These are phyloP conservation scores for Tulasnella sp. DNA, from an alignment of 768 basidiomycete genomes.

Conservation along the genomic window DNA sequence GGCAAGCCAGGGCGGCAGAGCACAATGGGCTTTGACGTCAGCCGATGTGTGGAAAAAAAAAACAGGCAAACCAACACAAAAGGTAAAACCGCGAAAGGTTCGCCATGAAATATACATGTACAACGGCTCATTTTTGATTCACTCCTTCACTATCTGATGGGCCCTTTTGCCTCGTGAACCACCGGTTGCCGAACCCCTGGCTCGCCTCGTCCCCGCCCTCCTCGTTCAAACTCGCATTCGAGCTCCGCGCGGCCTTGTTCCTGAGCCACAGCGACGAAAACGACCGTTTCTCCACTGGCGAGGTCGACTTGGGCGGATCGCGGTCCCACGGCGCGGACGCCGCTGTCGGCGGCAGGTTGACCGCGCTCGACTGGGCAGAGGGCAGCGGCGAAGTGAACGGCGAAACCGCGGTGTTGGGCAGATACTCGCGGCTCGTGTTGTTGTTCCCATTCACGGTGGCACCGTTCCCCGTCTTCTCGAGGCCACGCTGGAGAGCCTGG, in stretches of 20 bases:
- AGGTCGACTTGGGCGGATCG: not conserved
- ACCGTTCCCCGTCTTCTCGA: conserved; percentile 27
- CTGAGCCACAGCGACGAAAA: conserved; percentile 6
- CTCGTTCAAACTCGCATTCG: conserved; percentile 20
- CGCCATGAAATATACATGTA: too few species aligned
- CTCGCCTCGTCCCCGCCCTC: conserved; percentile 27
- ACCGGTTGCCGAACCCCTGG: too few species aligned
- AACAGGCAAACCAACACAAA: too few species aligned
- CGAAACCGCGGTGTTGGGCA: not conserved
- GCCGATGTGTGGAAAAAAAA: too few species aligned
- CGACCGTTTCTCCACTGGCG: conserved; percentile 7
- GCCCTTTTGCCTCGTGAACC: too few species aligned
- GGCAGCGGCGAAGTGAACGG: not conserved
- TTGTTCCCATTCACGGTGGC: not conserved
- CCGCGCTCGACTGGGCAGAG: conserved; percentile 4
- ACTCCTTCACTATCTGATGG: too few species aligned
- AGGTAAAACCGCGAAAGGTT: too few species aligned
- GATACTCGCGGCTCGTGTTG: not conserved
- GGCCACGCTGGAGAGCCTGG: conserved; percentile 65
- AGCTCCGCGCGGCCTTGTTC: not conserved
- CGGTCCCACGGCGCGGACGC: conserved; percentile 10
- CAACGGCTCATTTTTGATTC: too few species aligned
- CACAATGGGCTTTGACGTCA: too few species aligned
- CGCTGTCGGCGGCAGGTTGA: conserved; percentile 17
- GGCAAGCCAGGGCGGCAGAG: too few species aligned